Evolutionary conservation across 108 stramenopile species (phyloP).

Genomic region (Fragilaria crotonensis): DNA sequence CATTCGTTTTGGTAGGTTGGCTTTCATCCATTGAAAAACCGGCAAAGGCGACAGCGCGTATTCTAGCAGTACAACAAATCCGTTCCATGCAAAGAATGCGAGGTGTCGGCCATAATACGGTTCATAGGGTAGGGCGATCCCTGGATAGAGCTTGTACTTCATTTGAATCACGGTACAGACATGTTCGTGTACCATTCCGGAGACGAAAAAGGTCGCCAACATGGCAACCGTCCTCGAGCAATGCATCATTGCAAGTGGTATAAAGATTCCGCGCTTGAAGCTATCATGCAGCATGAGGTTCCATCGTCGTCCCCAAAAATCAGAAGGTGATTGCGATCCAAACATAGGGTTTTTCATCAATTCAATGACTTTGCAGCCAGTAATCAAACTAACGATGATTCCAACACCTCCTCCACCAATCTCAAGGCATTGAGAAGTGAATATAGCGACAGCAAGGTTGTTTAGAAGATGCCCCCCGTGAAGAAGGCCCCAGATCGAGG

Average conservation of each 20-base stretch:
- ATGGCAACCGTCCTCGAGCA: constrained; percentile 21
- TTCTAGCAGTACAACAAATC: background rate
- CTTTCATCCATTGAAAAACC: constrained; percentile 9
- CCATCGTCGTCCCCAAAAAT: constrained; percentile 75
- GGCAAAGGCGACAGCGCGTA: constrained; percentile 8
- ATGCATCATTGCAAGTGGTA: constrained; percentile 34
- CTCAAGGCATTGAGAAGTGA: constrained; percentile 1
- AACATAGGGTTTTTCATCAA: constrained; percentile 21
- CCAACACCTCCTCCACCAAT: background rate
- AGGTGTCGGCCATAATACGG: background rate
- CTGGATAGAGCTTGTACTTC: background rate
- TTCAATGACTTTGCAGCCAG: background rate
- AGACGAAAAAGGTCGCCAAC: constrained; percentile 48
- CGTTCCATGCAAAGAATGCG: constrained; percentile 2
- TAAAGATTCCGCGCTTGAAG: constrained; percentile 64
- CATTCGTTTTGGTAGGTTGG: constrained; percentile 22
- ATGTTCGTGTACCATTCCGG: constrained; percentile 63
- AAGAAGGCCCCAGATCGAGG: constrained; percentile 2
- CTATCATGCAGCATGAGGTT: constrained; percentile 54
- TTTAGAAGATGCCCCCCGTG: constrained; percentile 16
- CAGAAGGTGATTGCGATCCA: constrained; percentile 33
- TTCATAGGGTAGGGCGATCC: background rate
- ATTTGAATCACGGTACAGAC: constrained; percentile 2
- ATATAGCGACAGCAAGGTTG: constrained; percentile 16
- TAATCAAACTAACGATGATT: background rate